phyloP scores from a whole-genome alignment of 306 rosid genomes.

The Cicer cuneatum region DNA sequence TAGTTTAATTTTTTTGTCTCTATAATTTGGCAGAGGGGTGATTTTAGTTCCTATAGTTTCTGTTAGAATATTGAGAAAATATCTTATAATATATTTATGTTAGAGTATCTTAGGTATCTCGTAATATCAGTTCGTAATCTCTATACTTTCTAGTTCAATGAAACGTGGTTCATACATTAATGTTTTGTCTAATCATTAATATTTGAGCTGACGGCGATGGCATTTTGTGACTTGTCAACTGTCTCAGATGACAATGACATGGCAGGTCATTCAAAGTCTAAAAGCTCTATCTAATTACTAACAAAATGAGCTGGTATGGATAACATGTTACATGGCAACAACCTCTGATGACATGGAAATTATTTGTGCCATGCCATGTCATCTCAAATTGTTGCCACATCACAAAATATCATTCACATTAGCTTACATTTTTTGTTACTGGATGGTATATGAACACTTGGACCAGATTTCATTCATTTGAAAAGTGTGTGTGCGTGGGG shows the following conservation, averaged over 20 bases:
- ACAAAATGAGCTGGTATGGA: conserved; percentile 3
- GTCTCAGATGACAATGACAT: background rate
- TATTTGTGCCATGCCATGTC: conserved; percentile 7
- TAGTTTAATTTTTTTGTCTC: background rate
- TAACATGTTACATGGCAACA: background rate
- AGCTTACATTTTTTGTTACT: conserved; percentile 2
- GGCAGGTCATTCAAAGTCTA: background rate
- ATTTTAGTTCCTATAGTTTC: conserved; percentile 5
- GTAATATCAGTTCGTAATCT: background rate
- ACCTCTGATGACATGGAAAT: background rate
- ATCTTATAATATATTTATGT: background rate
- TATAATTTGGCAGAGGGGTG: background rate
- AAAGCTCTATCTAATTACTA: background rate
- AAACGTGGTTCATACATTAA: background rate
- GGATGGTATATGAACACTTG: background rate
- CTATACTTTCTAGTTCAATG: background rate
- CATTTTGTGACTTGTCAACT: background rate
- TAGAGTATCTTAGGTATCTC: background rate
- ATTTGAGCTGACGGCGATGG: background rate
- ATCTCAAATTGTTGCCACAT: conserved; percentile 12
- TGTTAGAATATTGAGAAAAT: background rate
- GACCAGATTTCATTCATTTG: background rate
- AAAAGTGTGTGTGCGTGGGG: background rate
- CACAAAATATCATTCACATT: background rate
- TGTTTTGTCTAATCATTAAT: background rate